Evolutionary conservation across 305 asterid genomes (phyloP).

Genomic region (Solanum hybrid): DNA sequence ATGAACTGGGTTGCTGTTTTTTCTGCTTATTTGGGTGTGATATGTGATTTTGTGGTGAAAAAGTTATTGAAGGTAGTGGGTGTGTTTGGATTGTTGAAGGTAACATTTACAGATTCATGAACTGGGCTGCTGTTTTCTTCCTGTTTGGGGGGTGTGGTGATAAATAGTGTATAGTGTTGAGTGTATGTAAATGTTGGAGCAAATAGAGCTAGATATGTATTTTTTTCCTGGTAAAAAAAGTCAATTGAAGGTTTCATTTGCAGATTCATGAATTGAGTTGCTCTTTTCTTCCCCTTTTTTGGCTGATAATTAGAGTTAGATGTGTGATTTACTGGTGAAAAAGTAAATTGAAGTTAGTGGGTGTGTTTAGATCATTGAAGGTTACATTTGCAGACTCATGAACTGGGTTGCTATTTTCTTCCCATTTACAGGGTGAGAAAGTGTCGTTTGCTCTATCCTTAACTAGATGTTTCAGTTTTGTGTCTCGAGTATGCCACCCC

Average conservation of each 20-base stretch:
- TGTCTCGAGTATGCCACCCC: not conserved
- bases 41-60: not conserved
- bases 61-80: not conserved
- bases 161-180: not conserved
- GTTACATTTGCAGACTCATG: not conserved
- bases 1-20: not conserved
- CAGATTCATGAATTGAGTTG: not conserved
- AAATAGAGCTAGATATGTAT: not conserved
- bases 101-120: not conserved
- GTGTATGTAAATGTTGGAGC: not conserved
- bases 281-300: not conserved
- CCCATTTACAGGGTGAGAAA: not conserved
- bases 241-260: not conserved
- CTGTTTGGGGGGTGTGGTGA: not conserved
- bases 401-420: not conserved
- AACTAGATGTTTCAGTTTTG: not conserved
- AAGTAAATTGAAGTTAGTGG: not conserved
- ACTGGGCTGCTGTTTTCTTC: not conserved
- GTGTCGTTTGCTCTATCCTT: not conserved
- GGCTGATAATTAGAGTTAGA: not conserved
- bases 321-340: not conserved
- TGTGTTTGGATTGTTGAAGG: not conserved
- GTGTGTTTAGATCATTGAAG: not conserved
- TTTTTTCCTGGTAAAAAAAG: not conserved
- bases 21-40: not conserved